Evolutionary conservation across 768 basidiomycete species (phyloP).

Genomic region (Boletales sp.): DNA sequence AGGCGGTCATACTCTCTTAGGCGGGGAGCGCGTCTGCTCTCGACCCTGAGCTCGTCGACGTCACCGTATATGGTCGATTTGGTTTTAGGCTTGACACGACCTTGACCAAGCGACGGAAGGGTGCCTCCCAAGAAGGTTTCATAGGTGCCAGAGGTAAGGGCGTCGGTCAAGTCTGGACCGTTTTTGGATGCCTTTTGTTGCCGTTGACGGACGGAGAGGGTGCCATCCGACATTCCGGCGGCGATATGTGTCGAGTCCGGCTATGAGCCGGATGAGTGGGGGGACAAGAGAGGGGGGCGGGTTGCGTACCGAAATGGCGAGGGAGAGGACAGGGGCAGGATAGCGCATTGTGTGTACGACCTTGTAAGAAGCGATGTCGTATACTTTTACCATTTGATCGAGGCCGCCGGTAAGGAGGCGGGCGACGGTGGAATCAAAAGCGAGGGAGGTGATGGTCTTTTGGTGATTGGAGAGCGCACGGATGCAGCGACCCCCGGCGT

Average conservation of each 20-base stretch:
- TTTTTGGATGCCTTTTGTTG: constrained; percentile 70
- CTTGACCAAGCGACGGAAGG: constrained; percentile 54
- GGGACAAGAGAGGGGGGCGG: not conserved
- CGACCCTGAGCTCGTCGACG: constrained; percentile 73
- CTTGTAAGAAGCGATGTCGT: constrained; percentile 89
- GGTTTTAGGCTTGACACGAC: constrained; percentile 46
- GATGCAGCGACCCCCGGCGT: constrained; percentile 85
- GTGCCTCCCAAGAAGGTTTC: constrained; percentile 63
- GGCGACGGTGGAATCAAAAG: constrained; percentile 72
- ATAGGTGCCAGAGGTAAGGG: constrained; percentile 53
- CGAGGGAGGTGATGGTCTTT: constrained; percentile 89
- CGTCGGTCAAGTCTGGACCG: constrained; percentile 33
- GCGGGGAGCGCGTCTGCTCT: constrained; percentile 63
- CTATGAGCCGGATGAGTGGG: constrained; percentile 37
- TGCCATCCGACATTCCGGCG: constrained; percentile 97
- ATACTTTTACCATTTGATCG: constrained; percentile 99
- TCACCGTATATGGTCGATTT: constrained; percentile 54
- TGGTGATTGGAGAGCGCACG: constrained; percentile 96
- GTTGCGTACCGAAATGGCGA: constrained; percentile 76
- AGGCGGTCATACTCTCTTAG: constrained; percentile 86
- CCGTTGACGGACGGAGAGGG: constrained; percentile 91
- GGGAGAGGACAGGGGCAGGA: constrained; percentile 84
- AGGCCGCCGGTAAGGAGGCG: constrained; percentile 86
- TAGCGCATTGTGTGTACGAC: constrained; percentile 99
- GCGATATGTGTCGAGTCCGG: constrained; percentile 96